Percentiles rank a stretch among this genome's conserved stretches.
Evolutionary conservation across 306 rosid species (phyloP).

Genomic region (Medicago arabica): DNA sequence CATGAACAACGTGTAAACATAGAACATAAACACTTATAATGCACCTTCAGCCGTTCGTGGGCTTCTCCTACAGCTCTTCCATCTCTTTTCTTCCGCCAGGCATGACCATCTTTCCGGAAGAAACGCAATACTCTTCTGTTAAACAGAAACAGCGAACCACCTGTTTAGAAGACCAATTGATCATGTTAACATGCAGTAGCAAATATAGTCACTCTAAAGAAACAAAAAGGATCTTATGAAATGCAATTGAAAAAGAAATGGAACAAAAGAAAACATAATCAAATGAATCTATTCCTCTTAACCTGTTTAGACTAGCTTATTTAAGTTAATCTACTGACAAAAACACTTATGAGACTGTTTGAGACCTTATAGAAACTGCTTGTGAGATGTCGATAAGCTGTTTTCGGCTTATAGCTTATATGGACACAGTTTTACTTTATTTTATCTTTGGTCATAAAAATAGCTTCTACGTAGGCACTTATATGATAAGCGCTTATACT

Average conservation of each 20-base stretch:
- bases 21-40: conserved; percentile 34
- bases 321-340: not conserved
- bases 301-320: not conserved
- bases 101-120: conserved; percentile 96
- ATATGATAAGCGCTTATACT: not conserved
- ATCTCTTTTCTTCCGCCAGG: conserved; percentile 95
- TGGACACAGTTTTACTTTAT: not conserved
- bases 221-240: not conserved
- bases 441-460: not conserved
- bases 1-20: conserved; percentile 5
- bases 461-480: not conserved
- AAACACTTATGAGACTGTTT: not conserved
- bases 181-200: conserved; percentile 26
- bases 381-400: not conserved
- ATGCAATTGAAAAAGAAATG: not conserved
- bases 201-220: conserved; percentile 4
- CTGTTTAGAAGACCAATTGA: conserved; percentile 51
- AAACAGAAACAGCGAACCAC: conserved; percentile 91
- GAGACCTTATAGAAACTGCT: not conserved
- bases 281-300: not conserved
- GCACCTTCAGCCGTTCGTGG: conserved; percentile 97
- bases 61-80: conserved; percentile 99
- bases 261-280: not conserved
- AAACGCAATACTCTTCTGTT: conserved; percentile 94
- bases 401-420: not conserved